phyloP scores from a whole-genome alignment of 345 rosid genomes.

The Litchi chinensis region DNA sequence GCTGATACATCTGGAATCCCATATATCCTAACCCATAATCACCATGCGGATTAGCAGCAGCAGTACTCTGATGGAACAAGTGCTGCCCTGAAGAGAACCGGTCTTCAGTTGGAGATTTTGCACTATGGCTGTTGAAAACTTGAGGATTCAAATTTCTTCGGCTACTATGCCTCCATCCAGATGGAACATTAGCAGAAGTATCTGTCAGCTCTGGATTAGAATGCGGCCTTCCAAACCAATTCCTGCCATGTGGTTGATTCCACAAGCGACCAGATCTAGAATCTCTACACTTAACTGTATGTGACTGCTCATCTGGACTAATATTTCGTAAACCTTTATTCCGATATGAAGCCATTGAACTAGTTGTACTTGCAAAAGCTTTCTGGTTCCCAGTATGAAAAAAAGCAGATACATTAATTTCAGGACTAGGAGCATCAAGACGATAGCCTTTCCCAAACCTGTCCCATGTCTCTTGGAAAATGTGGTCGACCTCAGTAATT shows the following conservation, averaged over 20 bases:
- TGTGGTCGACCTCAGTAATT: constrained; percentile 25
- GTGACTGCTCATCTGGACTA: constrained; percentile 4
- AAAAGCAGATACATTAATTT: constrained; percentile 5
- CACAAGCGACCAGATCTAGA: constrained; percentile 1
- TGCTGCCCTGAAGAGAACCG: not conserved
- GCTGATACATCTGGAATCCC: constrained; percentile 17
- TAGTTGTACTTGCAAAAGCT: not conserved
- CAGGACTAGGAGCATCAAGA: constrained; percentile 22
- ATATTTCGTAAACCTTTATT: not conserved
- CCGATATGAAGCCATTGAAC: not conserved
- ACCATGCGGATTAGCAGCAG: constrained; percentile 10
- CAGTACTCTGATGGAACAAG: constrained; percentile 2
- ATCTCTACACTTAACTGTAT: constrained; percentile 12
- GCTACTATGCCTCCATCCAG: constrained; percentile 10
- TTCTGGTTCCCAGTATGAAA: not conserved
- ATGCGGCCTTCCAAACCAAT: constrained; percentile 21
- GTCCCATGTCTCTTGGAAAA: constrained; percentile 34
- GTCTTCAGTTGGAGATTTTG: constrained; percentile 1
- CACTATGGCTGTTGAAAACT: constrained; percentile 4
- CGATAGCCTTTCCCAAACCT: constrained; percentile 26
- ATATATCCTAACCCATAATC: too few relatives aligned
- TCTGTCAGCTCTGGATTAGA: constrained; percentile 27
- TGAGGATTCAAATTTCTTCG: constrained; percentile 5
- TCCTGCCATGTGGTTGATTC: constrained; percentile 14
- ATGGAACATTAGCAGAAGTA: constrained; percentile 9